A percentile compares a stretch with the other conserved stretches of the same genome.
These are phyloP conservation scores for Naumovozyma dairenensis DNA, from an alignment of 805 yeast genomes.

Conservation along the genomic window DNA sequence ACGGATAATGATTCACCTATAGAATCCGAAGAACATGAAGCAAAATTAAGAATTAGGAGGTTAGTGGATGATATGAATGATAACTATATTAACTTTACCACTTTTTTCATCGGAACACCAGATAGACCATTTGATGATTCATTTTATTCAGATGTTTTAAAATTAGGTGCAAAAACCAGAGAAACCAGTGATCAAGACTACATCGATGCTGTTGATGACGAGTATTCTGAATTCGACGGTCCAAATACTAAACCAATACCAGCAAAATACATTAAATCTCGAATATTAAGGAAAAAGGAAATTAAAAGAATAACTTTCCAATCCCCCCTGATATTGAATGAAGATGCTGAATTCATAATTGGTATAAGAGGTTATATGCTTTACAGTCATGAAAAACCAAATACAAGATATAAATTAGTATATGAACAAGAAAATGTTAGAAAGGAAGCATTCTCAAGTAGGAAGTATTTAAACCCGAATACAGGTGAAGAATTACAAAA, in stretches of 20 bases:
- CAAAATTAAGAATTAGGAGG: slow-evolving; percentile 42
- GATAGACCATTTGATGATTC: slow-evolving; percentile 33
- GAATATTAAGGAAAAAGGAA: slow-evolving; percentile 48
- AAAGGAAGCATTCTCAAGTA: slow-evolving; percentile 41
- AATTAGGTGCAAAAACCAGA: slow-evolving; percentile 18
- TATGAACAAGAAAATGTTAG: slow-evolving; percentile 44
- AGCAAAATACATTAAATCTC: slow-evolving; percentile 35
- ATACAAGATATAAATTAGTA: slow-evolving; percentile 38
- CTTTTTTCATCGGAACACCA: slow-evolving; percentile 45
- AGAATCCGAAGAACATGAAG: slow-evolving; percentile 30
- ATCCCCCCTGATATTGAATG: slow-evolving; percentile 49
- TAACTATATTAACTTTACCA: slow-evolving; percentile 43
- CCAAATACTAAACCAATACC: slow-evolving; percentile 36
- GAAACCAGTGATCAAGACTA: slow-evolving; percentile 8
- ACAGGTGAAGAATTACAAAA: slow-evolving; percentile 37
- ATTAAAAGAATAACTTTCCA: slow-evolving; percentile 54
- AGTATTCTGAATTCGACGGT: slow-evolving; percentile 24
- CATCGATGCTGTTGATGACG: slow-evolving; percentile 1
- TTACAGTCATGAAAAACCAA: slow-evolving; percentile 43
- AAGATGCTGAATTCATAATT: slow-evolving; percentile 37
- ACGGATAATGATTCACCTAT: slow-evolving; percentile 70
- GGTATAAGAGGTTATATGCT: slow-evolving; percentile 66
- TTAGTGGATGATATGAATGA: slow-evolving; percentile 53
- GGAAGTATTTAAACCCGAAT: slow-evolving; percentile 31
- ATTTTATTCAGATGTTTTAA: slow-evolving; percentile 46